Evolutionary conservation across 1,139 yeast genomes (phyloP).

Genomic region (Blastobotrys aristatus): DNA sequence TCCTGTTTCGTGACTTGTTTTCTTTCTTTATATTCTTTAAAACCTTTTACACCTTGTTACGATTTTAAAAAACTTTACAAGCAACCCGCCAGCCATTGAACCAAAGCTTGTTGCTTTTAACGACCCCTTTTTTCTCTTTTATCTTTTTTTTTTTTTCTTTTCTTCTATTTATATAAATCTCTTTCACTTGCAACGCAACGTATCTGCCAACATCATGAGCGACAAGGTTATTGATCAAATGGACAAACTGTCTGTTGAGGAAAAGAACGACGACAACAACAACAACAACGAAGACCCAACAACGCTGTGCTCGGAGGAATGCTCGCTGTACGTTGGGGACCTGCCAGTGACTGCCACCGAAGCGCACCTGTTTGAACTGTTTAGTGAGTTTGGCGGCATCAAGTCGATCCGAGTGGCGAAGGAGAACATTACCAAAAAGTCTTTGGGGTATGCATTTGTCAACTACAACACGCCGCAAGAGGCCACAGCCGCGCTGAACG

Average conservation of each 20-base stretch:
- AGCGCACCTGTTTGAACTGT: conserved; percentile 76
- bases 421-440: conserved; percentile 80
- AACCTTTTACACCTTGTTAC: too few relatives aligned
- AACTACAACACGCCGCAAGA: conserved; percentile 75
- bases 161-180: not conserved
- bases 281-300: not conserved
- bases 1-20: too few relatives aligned
- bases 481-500: conserved; percentile 79
- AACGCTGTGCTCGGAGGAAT: conserved; percentile 15
- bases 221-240: not conserved
- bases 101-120: too few relatives aligned
- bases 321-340: conserved; percentile 83
- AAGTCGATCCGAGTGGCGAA: conserved; percentile 88
- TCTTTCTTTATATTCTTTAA: too few relatives aligned
- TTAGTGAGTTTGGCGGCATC: conserved; percentile 80
- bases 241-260: not conserved
- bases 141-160: conserved; percentile 4
- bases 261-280: not conserved
- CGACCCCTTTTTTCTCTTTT: conserved; percentile 1
- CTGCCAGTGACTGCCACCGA: conserved; percentile 78
- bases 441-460: conserved; percentile 90
- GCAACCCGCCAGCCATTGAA: too few relatives aligned
- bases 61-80: too few relatives aligned
- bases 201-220: too few relatives aligned
- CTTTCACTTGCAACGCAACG: not conserved